Evolutionary conservation across 2,329 filamentous ascomycete species (phyloP).

Genomic region (Monilinia fructicola): DNA sequence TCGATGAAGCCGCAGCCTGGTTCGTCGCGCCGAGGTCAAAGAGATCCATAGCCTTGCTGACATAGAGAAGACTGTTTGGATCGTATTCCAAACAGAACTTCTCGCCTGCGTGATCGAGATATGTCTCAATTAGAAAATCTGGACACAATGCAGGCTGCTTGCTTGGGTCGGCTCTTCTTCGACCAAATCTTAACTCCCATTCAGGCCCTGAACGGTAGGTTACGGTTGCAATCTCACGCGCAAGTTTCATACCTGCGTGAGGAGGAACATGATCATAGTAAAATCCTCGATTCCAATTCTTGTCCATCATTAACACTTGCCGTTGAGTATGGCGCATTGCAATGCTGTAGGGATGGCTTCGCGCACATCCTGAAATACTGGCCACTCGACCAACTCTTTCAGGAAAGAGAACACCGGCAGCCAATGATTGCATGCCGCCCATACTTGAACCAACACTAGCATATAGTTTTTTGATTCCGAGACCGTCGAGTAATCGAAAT

Average conservation of each 20-base stretch:
- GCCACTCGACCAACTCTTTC: constrained; percentile 78
- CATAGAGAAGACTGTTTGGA: constrained; percentile 90
- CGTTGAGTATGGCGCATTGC: constrained; percentile 98
- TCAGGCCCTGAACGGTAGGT: constrained; percentile 96
- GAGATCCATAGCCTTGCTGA: constrained; percentile 98
- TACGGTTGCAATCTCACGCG: constrained; percentile 94
- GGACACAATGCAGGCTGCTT: constrained; percentile 93
- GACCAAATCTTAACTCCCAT: constrained; percentile 93
- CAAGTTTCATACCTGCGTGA: constrained; percentile 96
- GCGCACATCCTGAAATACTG: constrained; percentile 88
- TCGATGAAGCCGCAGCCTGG: constrained; percentile 60
- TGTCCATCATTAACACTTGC: constrained; percentile 98
- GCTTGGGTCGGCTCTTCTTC: constrained; percentile 78
- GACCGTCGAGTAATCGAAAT: constrained; percentile 78
- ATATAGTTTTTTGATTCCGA: constrained; percentile 77
- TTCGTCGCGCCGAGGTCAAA: constrained; percentile 82
- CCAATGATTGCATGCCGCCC: constrained; percentile 97
- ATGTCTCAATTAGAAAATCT: constrained; percentile 96
- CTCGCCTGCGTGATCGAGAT: constrained; percentile 95
- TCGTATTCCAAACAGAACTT: constrained; percentile 98
- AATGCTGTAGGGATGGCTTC: constrained; percentile 96
- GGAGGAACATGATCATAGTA: constrained; percentile 89
- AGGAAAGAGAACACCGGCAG: constrained; percentile 80
- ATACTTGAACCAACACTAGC: constrained; percentile 95
- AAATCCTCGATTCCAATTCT: constrained; percentile 92